Conservation (phyloP, 1,284 basidiomycete genomes). For the Lignosus rhinocerotis region DNA sequence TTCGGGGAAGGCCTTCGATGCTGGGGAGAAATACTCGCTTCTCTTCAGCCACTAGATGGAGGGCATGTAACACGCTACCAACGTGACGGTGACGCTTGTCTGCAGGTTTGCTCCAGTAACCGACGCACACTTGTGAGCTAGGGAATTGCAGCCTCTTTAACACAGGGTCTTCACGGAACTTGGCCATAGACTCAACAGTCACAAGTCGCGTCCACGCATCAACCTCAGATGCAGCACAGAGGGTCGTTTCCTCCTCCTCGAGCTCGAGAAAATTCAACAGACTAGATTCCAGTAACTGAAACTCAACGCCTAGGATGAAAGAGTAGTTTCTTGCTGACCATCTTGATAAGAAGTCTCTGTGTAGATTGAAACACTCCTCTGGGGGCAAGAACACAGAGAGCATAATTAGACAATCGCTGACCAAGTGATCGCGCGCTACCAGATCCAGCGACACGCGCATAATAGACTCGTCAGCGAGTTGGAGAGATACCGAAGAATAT, state of each 20-base stretch:
- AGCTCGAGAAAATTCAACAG: conserved; percentile 54
- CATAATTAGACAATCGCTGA: conserved; percentile 58
- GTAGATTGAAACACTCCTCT: conserved; percentile 56
- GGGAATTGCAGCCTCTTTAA: conserved; percentile 48
- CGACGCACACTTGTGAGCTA: not conserved
- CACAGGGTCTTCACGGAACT: conserved; percentile 60
- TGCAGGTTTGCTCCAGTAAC: conserved; percentile 3
- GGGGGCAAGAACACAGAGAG: conserved; percentile 61
- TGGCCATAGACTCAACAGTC: conserved; percentile 40
- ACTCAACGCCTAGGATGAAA: conserved; percentile 49
- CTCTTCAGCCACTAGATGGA: conserved; percentile 80
- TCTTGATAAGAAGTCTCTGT: conserved; percentile 53
- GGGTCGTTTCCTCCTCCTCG: conserved; percentile 3
- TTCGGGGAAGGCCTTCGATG: conserved; percentile 53
- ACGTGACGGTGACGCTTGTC: conserved; percentile 43
- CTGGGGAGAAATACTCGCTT: conserved; percentile 56
- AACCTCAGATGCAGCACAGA: not conserved
- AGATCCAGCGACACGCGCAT: conserved; percentile 30
- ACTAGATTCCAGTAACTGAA: conserved; percentile 52
- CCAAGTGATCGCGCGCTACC: conserved; percentile 40
- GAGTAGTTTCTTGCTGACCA: conserved; percentile 52
- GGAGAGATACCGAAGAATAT: conserved; percentile 29
- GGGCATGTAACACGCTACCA: conserved; percentile 59
- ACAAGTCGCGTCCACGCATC: conserved; percentile 38
- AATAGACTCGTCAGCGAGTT: conserved; percentile 22